phyloP scores from a whole-genome alignment of 768 basidiomycete genomes.

The Russula olivacea region DNA sequence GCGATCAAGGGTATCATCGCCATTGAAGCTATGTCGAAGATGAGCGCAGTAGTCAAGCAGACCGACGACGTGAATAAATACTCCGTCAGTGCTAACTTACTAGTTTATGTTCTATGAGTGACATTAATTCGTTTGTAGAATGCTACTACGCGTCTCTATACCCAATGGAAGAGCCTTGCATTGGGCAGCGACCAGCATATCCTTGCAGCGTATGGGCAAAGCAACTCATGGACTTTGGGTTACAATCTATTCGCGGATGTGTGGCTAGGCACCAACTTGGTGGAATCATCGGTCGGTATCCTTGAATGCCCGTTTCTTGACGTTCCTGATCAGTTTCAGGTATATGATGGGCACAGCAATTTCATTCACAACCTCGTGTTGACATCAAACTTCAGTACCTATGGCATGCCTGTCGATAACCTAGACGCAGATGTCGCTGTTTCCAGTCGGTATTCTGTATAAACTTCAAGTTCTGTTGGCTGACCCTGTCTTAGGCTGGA shows the following conservation, averaged over 20 bases:
- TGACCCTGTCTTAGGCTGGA: conserved; percentile 13
- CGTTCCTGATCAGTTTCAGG: conserved; percentile 8
- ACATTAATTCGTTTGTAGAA: conserved; percentile 3
- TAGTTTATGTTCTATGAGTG: not conserved
- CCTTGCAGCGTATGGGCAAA: conserved; percentile 6
- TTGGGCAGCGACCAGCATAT: conserved; percentile 7
- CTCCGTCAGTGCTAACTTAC: conserved; percentile 26
- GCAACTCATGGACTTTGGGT: conserved; percentile 48
- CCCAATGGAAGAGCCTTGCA: conserved; percentile 16
- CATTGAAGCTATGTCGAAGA: conserved; percentile 57
- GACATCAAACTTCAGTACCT: not conserved
- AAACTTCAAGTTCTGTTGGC: not conserved
- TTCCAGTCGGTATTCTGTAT: conserved; percentile 1
- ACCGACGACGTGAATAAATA: conserved; percentile 26
- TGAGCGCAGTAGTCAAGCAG: conserved; percentile 33
- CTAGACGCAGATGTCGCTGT: not conserved
- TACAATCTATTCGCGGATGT: conserved; percentile 63
- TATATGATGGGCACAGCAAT: conserved; percentile 9
- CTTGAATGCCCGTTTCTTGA: not conserved
- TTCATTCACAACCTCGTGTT: conserved; percentile 3
- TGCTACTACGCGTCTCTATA: not conserved
- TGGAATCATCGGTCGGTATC: conserved; percentile 30
- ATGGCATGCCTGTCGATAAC: conserved; percentile 17
- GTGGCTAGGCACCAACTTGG: conserved; percentile 48
- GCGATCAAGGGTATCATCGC: conserved; percentile 68